Conservation (phyloP, 257 asterid species). For the Capsicum baccatum region DNA sequence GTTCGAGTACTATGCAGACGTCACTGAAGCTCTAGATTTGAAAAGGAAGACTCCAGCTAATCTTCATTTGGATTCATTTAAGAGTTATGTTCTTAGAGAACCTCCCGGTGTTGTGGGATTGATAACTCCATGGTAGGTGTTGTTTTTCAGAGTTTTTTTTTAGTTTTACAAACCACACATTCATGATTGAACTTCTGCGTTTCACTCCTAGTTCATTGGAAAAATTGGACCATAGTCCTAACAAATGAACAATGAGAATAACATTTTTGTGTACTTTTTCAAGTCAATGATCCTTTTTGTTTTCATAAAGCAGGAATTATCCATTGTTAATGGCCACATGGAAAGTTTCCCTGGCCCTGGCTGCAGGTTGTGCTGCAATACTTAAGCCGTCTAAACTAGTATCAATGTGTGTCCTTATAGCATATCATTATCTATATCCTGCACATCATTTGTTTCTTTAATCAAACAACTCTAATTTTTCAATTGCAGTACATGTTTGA, state of each 20-base stretch:
- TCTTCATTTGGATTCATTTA: constrained; percentile 80
- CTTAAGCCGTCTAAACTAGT: constrained; percentile 95
- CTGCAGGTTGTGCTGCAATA: constrained; percentile 96
- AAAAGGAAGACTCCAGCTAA: constrained; percentile 69
- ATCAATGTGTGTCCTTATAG: constrained; percentile 60
- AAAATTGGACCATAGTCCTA: background rate
- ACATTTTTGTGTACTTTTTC: background rate
- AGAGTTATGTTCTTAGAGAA: constrained; percentile 76
- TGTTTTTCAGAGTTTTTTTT: background rate
- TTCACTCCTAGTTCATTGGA: background rate
- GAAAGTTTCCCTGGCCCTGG: constrained; percentile 99
- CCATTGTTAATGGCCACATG: constrained; percentile 96
- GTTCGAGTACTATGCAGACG: constrained; percentile 85
- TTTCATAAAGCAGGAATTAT: constrained; percentile 67
- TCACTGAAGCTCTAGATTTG: constrained; percentile 89
- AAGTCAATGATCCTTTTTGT: constrained; percentile 14
- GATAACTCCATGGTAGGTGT: constrained; percentile 89
- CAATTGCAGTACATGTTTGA: constrained; percentile 84
- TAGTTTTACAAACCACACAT: background rate
- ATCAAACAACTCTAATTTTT: background rate
- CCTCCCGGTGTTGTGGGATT: constrained; percentile 93
- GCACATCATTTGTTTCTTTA: background rate
- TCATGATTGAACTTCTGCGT: background rate
- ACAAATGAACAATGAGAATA: background rate
- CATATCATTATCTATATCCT: constrained; percentile 28